phyloP scores from a whole-genome alignment of 1,139 yeast genomes.

The Yamadazyma taylorii region DNA sequence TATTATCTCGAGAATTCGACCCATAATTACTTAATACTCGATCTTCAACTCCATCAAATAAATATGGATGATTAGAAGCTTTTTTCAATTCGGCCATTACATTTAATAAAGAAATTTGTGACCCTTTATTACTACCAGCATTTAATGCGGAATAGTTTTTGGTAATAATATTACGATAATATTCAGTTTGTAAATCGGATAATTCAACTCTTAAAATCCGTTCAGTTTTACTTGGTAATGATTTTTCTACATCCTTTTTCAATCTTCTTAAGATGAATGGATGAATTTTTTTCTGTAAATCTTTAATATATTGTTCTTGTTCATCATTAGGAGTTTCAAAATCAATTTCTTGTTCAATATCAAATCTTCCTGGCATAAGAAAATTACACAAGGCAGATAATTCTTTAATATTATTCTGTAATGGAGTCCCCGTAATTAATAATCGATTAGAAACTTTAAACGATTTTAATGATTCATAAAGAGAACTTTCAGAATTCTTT shows the following conservation, averaged over 20 bases:
- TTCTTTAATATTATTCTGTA: conserved; percentile 93
- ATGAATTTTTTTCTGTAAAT: conserved; percentile 77
- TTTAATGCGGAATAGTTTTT: conserved; percentile 89
- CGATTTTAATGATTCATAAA: conserved; percentile 82
- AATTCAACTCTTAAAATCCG: conserved; percentile 92
- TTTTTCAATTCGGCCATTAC: conserved; percentile 95
- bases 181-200: conserved; percentile 92
- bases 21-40: conserved; percentile 66
- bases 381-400: conserved; percentile 93
- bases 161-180: conserved; percentile 89
- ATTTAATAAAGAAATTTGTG: conserved; percentile 81
- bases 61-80: conserved; percentile 95
- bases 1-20: conserved; percentile 71
- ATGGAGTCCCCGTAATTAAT: conserved; percentile 95
- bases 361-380: conserved; percentile 91
- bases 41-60: conserved; percentile 92
- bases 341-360: conserved; percentile 91
- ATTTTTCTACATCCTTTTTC: conserved; percentile 96
- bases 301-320: conserved; percentile 87
- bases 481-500: conserved; percentile 89
- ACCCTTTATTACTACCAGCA: conserved; percentile 70
- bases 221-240: conserved; percentile 92
- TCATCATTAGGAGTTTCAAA: conserved; percentile 83
- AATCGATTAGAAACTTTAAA: conserved; percentile 83
- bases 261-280: conserved; percentile 91